Percentiles rank a stretch among this genome's conserved stretches.
These are phyloP conservation scores for Aschersonia sp. DNA, from an alignment of 2,329 filamentous ascomycete genomes.

Conservation along the genomic window DNA sequence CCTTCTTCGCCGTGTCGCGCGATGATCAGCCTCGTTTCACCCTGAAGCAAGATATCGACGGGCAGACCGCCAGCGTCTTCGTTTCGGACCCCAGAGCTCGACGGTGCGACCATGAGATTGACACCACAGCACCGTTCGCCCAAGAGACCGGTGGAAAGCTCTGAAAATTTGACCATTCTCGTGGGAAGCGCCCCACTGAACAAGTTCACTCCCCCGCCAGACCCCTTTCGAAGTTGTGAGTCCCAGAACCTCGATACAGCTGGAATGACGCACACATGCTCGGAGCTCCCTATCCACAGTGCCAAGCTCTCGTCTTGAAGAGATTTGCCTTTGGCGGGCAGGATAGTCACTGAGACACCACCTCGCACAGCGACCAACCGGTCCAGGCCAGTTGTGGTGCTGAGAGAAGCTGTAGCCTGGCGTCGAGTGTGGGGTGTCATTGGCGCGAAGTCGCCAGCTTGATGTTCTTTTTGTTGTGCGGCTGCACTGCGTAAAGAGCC, in stretches of 20 bases:
- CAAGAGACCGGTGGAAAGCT: slow-evolving; percentile 37
- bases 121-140: slow-evolving; percentile 43
- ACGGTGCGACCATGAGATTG: slow-evolving; percentile 25
- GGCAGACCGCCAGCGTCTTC: slow-evolving; percentile 26
- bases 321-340: slow-evolving; percentile 27
- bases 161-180: slow-evolving; percentile 39
- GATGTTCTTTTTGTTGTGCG: slow-evolving; percentile 19
- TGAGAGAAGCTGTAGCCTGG: slow-evolving; percentile 31
- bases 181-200: slow-evolving; percentile 40
- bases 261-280: slow-evolving; percentile 43
- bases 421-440: slow-evolving; percentile 49
- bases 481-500: slow-evolving; percentile 32
- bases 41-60: slow-evolving; percentile 38
- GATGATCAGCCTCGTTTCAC: slow-evolving; percentile 40
- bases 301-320: slow-evolving; percentile 38
- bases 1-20: slow-evolving; percentile 38
- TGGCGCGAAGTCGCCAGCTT: slow-evolving; percentile 39
- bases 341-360: slow-evolving; percentile 33
- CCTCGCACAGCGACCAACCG: slow-evolving; percentile 36
- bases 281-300: slow-evolving; percentile 40
- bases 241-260: slow-evolving; percentile 44
- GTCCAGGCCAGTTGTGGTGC: slow-evolving; percentile 29
- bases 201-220: slow-evolving; percentile 35
- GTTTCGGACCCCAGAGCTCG: slow-evolving; percentile 8
- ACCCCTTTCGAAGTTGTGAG: slow-evolving; percentile 36